Evolutionary conservation across 805 yeast genomes (phyloP).

Genomic region (Ogataea chonburiensis): DNA sequence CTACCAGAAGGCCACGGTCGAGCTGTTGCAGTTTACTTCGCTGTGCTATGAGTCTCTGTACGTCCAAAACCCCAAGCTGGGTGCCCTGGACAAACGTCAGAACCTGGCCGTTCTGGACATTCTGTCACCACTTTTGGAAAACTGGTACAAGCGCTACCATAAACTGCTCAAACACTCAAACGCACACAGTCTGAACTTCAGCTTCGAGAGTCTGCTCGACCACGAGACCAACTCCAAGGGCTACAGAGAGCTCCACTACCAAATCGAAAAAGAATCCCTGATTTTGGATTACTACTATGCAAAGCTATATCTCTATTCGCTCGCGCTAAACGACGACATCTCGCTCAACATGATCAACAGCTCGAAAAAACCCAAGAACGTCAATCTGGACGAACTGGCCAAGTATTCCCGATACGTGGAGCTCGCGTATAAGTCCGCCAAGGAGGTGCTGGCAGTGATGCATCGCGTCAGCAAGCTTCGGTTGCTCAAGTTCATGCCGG

Average conservation of each 20-base stretch:
- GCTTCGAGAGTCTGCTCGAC: slow-evolving; percentile 8
- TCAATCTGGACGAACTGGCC: slow-evolving; percentile 67
- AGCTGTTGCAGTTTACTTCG: slow-evolving; percentile 72
- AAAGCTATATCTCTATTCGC: slow-evolving; percentile 76
- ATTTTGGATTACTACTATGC: slow-evolving; percentile 84
- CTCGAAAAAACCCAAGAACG: slow-evolving; percentile 31
- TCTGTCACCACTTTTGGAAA: slow-evolving; percentile 71
- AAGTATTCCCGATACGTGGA: slow-evolving; percentile 75
- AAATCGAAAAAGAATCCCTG: slow-evolving; percentile 65
- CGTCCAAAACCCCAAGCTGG: slow-evolving; percentile 57
- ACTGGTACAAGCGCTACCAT: slow-evolving; percentile 70
- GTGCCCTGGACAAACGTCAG: slow-evolving; percentile 54
- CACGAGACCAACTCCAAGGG: slow-evolving; percentile 37
- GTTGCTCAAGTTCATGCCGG: slow-evolving; percentile 76
- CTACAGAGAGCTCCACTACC: slow-evolving; percentile 38
- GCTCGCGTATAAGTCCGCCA: slow-evolving; percentile 80
- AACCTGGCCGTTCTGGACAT: slow-evolving; percentile 70
- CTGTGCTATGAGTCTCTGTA: slow-evolving; percentile 84
- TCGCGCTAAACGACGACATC: slow-evolving; percentile 61
- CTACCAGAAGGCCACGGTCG: slow-evolving; percentile 75
- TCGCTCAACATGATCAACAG: slow-evolving; percentile 34
- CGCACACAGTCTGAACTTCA: slow-evolving; percentile 33
- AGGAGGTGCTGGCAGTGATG: slow-evolving; percentile 70
- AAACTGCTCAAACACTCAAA: slow-evolving; percentile 51
- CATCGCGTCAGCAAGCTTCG: slow-evolving; percentile 64